Conservation (phyloP, 1,139 yeast species). For the Suhomyces chickasaworum region DNA sequence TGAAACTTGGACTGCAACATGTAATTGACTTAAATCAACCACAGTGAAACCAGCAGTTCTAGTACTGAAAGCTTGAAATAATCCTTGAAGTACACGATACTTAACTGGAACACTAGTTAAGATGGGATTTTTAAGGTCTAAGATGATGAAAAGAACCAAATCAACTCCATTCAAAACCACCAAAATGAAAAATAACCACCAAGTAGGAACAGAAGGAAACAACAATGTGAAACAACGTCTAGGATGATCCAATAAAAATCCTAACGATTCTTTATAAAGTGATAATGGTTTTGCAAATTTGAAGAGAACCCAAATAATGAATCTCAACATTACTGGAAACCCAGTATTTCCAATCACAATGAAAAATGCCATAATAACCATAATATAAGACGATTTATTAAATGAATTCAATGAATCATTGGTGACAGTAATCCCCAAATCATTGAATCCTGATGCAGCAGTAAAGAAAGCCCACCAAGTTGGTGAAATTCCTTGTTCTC, state of each 20-base stretch:
- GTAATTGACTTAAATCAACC: conserved; percentile 66
- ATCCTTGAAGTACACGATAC: conserved; percentile 72
- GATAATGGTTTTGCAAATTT: conserved; percentile 69
- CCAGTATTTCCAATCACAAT: conserved; percentile 93
- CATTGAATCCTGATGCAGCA: conserved; percentile 75
- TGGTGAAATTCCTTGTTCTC: conserved; percentile 61
- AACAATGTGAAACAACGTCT: conserved; percentile 92
- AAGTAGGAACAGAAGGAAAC: conserved; percentile 90
- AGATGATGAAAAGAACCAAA: conserved; percentile 71
- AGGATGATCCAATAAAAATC: conserved; percentile 90
- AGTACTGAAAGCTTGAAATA: conserved; percentile 88
- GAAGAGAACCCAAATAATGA: conserved; percentile 77
- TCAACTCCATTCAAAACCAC: conserved; percentile 75
- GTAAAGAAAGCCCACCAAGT: conserved; percentile 95
- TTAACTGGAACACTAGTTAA: conserved; percentile 60
- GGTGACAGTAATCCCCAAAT: conserved; percentile 79
- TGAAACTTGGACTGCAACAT: conserved; percentile 91
- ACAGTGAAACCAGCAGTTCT: conserved; percentile 91
- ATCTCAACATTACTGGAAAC: conserved; percentile 78
- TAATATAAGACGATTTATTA: conserved; percentile 60
- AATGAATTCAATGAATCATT: conserved; percentile 77
- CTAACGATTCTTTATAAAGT: conserved; percentile 71
- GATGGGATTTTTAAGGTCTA: conserved; percentile 62
- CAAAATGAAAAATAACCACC: conserved; percentile 86
- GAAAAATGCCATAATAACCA: conserved; percentile 64